Percentiles rank a stretch among this genome's conserved stretches.
Conservation (phyloP, 345 rosid species). For the Hibiscus tridactylites region DNA sequence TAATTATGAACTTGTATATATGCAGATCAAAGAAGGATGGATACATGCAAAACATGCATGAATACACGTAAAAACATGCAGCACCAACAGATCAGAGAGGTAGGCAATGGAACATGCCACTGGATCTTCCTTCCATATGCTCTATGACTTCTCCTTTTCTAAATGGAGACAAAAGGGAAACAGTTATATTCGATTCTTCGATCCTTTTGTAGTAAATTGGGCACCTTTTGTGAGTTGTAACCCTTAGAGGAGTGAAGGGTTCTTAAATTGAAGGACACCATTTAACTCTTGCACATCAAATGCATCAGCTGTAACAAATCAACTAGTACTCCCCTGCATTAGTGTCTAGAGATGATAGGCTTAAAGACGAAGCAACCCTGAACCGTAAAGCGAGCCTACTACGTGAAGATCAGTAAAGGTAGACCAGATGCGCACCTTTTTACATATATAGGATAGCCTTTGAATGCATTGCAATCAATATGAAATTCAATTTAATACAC, state of each 20-base stretch:
- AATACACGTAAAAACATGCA: slow-evolving; percentile 26
- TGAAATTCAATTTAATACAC: too few relatives aligned
- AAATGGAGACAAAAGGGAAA: not conserved
- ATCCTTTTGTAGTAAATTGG: slow-evolving; percentile 7
- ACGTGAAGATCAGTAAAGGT: too few relatives aligned
- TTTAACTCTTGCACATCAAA: too few relatives aligned
- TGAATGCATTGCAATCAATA: too few relatives aligned
- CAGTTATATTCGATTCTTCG: slow-evolving; percentile 1
- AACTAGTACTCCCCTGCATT: too few relatives aligned
- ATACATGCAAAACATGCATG: slow-evolving; percentile 13
- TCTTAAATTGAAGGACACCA: not conserved
- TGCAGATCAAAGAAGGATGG: too few relatives aligned
- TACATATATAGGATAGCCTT: too few relatives aligned
- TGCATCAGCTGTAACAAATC: too few relatives aligned
- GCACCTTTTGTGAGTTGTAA: not conserved
- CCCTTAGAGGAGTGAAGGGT: slow-evolving; percentile 21
- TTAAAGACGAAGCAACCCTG: too few relatives aligned
- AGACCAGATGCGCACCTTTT: too few relatives aligned
- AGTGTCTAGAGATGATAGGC: too few relatives aligned
- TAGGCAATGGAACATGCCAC: slow-evolving; percentile 22
- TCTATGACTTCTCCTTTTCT: not conserved
- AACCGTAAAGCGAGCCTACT: too few relatives aligned
- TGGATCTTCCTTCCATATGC: slow-evolving; percentile 20
- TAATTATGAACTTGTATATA: not conserved
- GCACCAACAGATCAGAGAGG: not conserved